Evolutionary conservation across 331 rosid genomes (phyloP), one percentile per base, ranked within the genome.

Genomic region (Dryas integrifolia): DNA sequence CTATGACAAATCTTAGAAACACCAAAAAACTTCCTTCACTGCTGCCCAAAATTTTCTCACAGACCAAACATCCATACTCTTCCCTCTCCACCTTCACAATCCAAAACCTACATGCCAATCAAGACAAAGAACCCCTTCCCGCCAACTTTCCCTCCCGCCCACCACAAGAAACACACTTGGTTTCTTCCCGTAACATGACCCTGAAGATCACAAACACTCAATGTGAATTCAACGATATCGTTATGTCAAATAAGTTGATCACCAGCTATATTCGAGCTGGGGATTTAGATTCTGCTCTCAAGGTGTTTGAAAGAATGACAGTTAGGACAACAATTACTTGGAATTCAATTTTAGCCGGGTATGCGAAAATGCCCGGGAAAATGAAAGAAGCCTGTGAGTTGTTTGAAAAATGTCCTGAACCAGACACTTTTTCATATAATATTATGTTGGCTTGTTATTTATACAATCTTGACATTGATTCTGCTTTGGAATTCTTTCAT

Each of bases 331-430:
- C 84, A 39, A 76, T 83, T 65, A 81, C 92, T 9, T 91, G 96
- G 97, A 91, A 91, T 74, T 81, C 91, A 7, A 72, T 91, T 21
- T 76, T 91, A 2, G 56, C 89, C 7, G 89, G 87, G 40, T 84
- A 67, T 12, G 69, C 84, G 0, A 89, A 81, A 70, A 83, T 49
- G 44, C 83, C 58, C 0, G 90, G 87, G 53, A 80, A 84, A 63
- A 46, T 85, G 15, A 77, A 76, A 39, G 81, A 76, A 2, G 90
- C 96, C 46, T 74, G 60, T 16, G 65, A 81, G 48, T 51, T 89
- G 88, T 89, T 89, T 70, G 91, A 71, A 0, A 79, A 75, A 91
- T 87, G 89, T 88, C 92, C 97, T 10, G 76, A 89, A 81, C 97
- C 96, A 60, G 92, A 87, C 26, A 11, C 70, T 45, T 81, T 87